A percentile compares a stretch with the other conserved stretches of the same genome.
These are phyloP conservation scores for Asterella californica DNA, from an alignment of 225 moss, liverwort and hornwort species.

Conservation along the genomic window DNA sequence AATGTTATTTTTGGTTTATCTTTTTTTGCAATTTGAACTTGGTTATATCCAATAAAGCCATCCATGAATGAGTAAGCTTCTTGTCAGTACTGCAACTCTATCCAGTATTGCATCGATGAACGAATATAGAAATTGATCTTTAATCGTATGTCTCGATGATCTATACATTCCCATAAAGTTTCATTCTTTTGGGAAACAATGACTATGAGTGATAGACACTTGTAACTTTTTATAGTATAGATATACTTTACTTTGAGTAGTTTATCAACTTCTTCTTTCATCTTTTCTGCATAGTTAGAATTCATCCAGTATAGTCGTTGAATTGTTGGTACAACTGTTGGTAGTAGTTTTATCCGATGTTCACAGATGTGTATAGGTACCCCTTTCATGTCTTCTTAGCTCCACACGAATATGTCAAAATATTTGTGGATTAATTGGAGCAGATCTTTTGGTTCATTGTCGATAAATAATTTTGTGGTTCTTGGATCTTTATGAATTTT, in stretches of 20 bases:
- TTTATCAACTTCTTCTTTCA: not conserved
- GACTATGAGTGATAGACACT: not conserved
- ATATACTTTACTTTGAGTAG: not conserved
- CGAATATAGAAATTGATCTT: not conserved
- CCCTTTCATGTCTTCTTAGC: not conserved
- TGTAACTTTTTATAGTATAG: not conserved
- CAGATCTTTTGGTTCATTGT: not conserved
- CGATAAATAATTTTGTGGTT: not conserved
- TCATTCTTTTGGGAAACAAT: not conserved
- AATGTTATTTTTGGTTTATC: not conserved
- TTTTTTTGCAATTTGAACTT: not conserved
- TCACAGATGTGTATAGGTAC: not conserved
- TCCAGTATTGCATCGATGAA: not conserved
- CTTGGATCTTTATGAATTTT: too few relatives aligned
- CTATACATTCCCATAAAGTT: too few relatives aligned
- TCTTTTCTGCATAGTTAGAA: not conserved
- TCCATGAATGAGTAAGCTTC: not conserved
- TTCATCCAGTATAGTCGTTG: too few relatives aligned
- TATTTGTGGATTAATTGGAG: not conserved
- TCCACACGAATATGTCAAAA: too few relatives aligned
- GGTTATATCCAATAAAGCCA: not conserved
- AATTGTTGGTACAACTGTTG: not conserved
- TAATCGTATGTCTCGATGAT: too few relatives aligned
- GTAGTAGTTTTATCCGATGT: not conserved
- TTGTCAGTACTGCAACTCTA: not conserved